Base-by-base conservation (phyloP, 1,284 basidiomycete genomes). In the Inonotus obliquus region DNA sequence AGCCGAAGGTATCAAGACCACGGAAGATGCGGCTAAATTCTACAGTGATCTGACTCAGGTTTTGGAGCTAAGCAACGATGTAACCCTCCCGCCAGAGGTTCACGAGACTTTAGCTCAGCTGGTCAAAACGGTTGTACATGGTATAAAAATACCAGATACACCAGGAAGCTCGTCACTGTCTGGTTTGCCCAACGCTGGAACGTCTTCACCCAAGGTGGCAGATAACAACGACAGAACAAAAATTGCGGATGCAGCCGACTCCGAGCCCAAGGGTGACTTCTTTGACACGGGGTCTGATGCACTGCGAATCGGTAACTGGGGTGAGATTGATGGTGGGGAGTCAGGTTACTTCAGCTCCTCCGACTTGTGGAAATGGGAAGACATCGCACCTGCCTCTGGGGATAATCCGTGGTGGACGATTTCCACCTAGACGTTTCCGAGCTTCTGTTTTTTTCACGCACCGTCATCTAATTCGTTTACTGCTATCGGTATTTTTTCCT, bases 371-470 rank as follows among this genome's bases (percentile, higher is more conserved):
- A 91, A 87, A 74, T 91, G 84, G 83, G 88, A 89, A 61, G 78
- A 79, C 64, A 88, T 90, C 85, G 73, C 79, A 32, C 48, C 60
- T 35, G 45, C 60, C 60, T 72, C 81, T 37, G 70, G 79, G 62
- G 89, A 91, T 5, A 84, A 82, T 69, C 79, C 86, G 25, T 91
- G n/a, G n/a, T n/a, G 89, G 89, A 85, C 85, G 38, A 83, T 90
- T 66, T 85, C 78, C 70, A 81, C 79, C 67, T 72, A 61, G 60
- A 61, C 63, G 56, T 81, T 77, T 32, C 51, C 10, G 45, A 13
- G 29, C 49, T 35, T 57, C 41, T 25, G 27, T 47, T 25, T 14
- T n/a, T 53, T 53, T 38, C 27, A 59, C 51, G 41, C 41, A 21
- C 17, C 41, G 7, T 44, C 10, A 44, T 60, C 55, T 13, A 23